Base-by-base conservation (phyloP, 495 filamentous ascomycete genomes). In the Neurospora pannonica region DNA sequence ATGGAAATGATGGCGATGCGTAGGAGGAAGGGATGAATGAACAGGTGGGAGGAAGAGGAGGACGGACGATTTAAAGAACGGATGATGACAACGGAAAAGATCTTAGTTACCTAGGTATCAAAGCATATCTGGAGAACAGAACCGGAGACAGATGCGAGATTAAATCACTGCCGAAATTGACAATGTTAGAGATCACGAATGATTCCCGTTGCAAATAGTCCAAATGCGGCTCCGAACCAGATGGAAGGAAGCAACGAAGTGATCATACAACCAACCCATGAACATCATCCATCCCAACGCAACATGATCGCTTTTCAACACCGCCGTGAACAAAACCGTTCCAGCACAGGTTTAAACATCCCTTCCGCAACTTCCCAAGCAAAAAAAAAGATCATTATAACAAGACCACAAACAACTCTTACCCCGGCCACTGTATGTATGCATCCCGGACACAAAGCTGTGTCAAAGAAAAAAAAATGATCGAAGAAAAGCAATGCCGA, bases 91-190 rank as follows among this genome's bases (percentile, higher is more conserved):
- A 46, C 9, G 2, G 8, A 11, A 4, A n/a, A 8, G 17, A 19
- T n/a, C 6, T 43, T 31, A 31, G n/a, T n/a, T n/a, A n/a, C n/a
- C 5, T 2, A 19, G 39, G 39, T 6, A 6, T 6, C 39, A 40
- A 36, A 36, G 4, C 4, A 4, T 15, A 17, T 17, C 13, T 40
- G 15, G 5, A 17, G 39, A 1, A 17, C 39, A 42, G 2, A 42
- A 15, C 39, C 15, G 7, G 17, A n/a, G 7, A 43, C 1, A 10
- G 4, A n/a, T 2, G 42, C 3, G 8, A 9, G 1, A 21, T 11
- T 11, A 0, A 48, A 11, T 0, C 3, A 24, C n/a, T n/a, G 1
- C 9, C 1, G 9, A 2, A 9, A 4, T n/a, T 21, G n/a, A 21
- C 1, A 0, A 5, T 11, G 4, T 21, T 5, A 2, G 0, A 21